These are phyloP conservation scores for Paracoccidioides brasiliensis DNA, from an alignment of 2,329 filamentous ascomycete genomes.

Conservation along the genomic window DNA sequence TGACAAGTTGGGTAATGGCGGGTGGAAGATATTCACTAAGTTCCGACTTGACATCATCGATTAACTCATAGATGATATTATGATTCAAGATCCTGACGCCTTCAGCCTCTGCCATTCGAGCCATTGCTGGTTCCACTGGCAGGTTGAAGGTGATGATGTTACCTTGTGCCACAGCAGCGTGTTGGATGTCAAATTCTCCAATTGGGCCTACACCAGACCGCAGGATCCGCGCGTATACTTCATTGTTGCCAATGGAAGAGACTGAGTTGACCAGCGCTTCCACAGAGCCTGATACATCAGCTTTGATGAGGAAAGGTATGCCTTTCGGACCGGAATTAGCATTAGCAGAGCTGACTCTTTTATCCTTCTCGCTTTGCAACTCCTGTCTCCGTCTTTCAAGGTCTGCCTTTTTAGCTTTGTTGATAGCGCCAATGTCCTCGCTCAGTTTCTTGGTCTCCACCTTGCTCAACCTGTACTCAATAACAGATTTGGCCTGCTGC, in stretches of 20 bases:
- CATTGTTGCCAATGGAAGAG: conserved; percentile 66
- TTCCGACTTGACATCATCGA: conserved; percentile 39
- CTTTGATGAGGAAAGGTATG: conserved; percentile 78
- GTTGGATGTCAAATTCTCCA: conserved; percentile 76
- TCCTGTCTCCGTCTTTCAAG: conserved; percentile 36
- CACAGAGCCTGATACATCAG: conserved; percentile 83
- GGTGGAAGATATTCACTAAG: conserved; percentile 59
- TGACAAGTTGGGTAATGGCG: conserved; percentile 53
- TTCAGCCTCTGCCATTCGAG: conserved; percentile 53
- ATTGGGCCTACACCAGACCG: conserved; percentile 65
- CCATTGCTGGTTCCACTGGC: conserved; percentile 52
- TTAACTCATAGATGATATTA: conserved; percentile 48
- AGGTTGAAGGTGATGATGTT: conserved; percentile 81
- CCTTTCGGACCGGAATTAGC: conserved; percentile 35
- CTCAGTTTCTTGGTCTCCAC: conserved; percentile 53
- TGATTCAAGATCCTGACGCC: conserved; percentile 71
- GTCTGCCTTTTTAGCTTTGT: conserved; percentile 50
- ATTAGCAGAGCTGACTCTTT: conserved; percentile 27
- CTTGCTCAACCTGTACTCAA: conserved; percentile 62
- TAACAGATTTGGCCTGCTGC: conserved; percentile 61
- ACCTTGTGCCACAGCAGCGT: conserved; percentile 63
- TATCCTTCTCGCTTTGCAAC: conserved; percentile 21
- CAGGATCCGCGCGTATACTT: conserved; percentile 65
- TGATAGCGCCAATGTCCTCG: conserved; percentile 63
- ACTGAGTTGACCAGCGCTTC: conserved; percentile 77